Evolutionary conservation across 169 alveolate genomes (phyloP).

Genomic region (Perkinsus olseni): DNA sequence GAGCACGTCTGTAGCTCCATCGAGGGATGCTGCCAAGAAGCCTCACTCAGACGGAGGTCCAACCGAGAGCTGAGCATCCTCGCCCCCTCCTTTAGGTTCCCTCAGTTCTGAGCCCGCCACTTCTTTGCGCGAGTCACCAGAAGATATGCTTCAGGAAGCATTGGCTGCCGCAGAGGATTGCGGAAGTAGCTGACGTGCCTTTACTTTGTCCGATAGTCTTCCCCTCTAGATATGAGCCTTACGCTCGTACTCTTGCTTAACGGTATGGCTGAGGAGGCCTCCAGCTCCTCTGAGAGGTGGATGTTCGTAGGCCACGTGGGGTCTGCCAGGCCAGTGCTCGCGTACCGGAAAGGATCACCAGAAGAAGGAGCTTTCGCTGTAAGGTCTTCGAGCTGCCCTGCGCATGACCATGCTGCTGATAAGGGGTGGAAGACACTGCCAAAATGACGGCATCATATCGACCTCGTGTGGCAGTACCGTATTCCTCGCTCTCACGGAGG

Average conservation of each 20-base stretch:
- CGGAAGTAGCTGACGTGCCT: background rate
- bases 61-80: too few species aligned
- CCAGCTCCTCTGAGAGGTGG: background rate
- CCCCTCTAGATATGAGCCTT: background rate
- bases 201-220: background rate
- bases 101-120: background rate
- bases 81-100: background rate
- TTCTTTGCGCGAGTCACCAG: background rate
- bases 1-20: too few species aligned
- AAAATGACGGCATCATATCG: too few species aligned
- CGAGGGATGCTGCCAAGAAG: too few species aligned
- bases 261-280: background rate
- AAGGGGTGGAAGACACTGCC: background rate
- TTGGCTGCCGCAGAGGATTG: background rate
- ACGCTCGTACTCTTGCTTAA: background rate
- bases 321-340: background rate
- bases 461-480: too few species aligned
- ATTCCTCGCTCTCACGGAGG: too few species aligned
- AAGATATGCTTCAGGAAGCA: background rate
- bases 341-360: background rate
- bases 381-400: background rate
- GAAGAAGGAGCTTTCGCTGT: background rate
- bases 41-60: too few species aligned
- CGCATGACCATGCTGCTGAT: background rate
- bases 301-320: background rate